Base-by-base conservation (phyloP, 768 basidiomycete species). In the Psilocybe azurescens region DNA sequence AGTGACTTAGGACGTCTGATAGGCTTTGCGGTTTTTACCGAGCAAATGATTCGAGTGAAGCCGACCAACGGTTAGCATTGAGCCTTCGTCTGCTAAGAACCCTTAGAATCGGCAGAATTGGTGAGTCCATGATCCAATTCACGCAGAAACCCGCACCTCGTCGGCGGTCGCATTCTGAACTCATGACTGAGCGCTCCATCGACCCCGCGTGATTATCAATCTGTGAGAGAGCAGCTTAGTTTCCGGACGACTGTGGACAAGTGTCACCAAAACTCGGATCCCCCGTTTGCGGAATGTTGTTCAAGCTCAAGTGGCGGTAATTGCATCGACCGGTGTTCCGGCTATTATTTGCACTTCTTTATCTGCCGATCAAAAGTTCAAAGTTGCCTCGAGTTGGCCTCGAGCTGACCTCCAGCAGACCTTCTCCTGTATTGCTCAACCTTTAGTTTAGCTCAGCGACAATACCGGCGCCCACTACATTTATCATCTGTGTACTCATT, bases 231-330 rank as follows among this genome's bases (percentile, higher is more conserved):
- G 41, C 11, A 44, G 41, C 38, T 39, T 59, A 52, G 38, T 16
- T 53, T 28, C 20, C 38, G n/a, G 3, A 52, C 24, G 28, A 44
- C 50, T 59, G 33, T n/a, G 58, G 58, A 20, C 20, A 58, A 58
- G 48, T 59, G 58, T 59, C 58, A 52, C 30, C 20, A 14, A 53
- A 51, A 59, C 58, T 59, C 58, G 58, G 58, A 59, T 59, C 58
- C 58, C 33, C 14, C n/a, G 41, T 44, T 5, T n/a, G 14, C 41
- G n/a, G 41, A 44, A 44, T 13, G 41, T 44, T 44, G 41, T 44
- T 44, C 41, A 18, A 44, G n/a, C 14, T 51, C 58, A 59, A 50
- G 58, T 41, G 20, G 46, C 46, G 51, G 50, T 59, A 59, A 41
- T 52, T 20, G 24, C 36, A 50, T 41, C 38, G 24, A 59, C 49